These are phyloP conservation scores for Mycena kentingensis DNA, from an alignment of 768 basidiomycete genomes.

Conservation along the genomic window DNA sequence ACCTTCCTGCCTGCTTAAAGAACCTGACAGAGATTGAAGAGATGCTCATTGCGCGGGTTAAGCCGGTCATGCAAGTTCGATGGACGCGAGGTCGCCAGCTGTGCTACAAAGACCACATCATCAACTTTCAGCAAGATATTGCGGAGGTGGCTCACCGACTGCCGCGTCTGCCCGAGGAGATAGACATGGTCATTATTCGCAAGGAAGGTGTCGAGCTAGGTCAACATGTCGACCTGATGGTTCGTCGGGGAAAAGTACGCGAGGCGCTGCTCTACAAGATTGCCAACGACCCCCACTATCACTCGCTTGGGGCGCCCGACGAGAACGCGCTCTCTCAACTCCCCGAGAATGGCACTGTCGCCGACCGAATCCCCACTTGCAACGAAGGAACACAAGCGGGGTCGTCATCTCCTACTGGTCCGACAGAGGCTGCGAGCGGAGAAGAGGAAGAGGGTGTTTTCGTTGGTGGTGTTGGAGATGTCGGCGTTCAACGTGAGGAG, in stretches of 20 bases:
- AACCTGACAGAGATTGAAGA: conserved; percentile 16
- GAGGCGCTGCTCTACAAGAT: conserved; percentile 15
- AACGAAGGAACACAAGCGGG: background rate
- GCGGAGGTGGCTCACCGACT: conserved; percentile 5
- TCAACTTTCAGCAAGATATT: conserved; percentile 15
- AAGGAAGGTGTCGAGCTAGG: background rate
- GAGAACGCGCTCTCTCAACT: conserved; percentile 4
- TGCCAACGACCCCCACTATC: conserved; percentile 9
- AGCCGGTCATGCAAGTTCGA: conserved; percentile 19
- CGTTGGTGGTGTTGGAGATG: conserved; percentile 7
- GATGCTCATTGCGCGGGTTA: conserved; percentile 13
- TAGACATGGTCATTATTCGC: conserved; percentile 17
- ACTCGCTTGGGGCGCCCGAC: conserved; percentile 2
- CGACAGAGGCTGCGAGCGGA: conserved; percentile 3
- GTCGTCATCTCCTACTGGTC: background rate
- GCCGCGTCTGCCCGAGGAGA: conserved; percentile 10
- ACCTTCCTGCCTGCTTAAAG: background rate
- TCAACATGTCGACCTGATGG: background rate
- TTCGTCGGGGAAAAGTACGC: conserved; percentile 11
- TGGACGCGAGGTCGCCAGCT: conserved; percentile 17
- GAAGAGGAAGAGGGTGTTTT: background rate
- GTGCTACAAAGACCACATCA: conserved; percentile 17
- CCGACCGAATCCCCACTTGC: conserved; percentile 10
- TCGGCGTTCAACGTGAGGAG: conserved; percentile 4
- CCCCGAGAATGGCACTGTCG: conserved; percentile 13